Conservation (phyloP, 176 grass and related monocot species). For the Thinopyrum elongatum region DNA sequence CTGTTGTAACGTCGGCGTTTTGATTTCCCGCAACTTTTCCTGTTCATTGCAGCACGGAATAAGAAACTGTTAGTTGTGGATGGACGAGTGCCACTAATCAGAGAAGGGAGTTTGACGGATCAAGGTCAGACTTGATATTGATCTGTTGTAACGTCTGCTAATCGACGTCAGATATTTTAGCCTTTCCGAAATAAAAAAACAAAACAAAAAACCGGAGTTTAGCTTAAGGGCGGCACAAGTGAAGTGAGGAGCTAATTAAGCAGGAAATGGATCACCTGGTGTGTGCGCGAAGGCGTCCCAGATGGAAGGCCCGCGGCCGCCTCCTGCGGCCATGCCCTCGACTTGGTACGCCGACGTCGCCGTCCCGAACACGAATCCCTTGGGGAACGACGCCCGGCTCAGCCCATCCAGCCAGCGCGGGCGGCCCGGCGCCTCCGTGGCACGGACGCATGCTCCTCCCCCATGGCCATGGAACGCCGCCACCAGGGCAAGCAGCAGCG, state of each 20-base stretch:
- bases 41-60: slow-evolving; percentile 4
- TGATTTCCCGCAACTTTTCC: slow-evolving; percentile 41
- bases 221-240: too few relatives aligned
- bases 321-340: slow-evolving; percentile 43
- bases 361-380: slow-evolving; percentile 64
- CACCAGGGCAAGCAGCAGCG: neutral
- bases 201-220: too few relatives aligned
- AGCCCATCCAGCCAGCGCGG: slow-evolving; percentile 15
- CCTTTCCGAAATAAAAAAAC: too few relatives aligned
- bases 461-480: neutral
- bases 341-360: slow-evolving; percentile 69
- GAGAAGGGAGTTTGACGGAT: neutral
- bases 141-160: too few relatives aligned
- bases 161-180: too few relatives aligned
- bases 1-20: slow-evolving; percentile 55
- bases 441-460: neutral
- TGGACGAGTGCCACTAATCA: neutral
- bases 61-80: neutral
- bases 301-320: slow-evolving; percentile 49
- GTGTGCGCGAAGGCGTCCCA: slow-evolving; percentile 62
- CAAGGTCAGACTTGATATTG: neutral
- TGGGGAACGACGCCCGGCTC: slow-evolving; percentile 41
- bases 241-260: too few relatives aligned
- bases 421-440: neutral
- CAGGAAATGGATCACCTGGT: slow-evolving; percentile 10